Base-by-base conservation (phyloP, 192 early-diverging fungal genomes). In the Rhizoclosmatium globosum region DNA sequence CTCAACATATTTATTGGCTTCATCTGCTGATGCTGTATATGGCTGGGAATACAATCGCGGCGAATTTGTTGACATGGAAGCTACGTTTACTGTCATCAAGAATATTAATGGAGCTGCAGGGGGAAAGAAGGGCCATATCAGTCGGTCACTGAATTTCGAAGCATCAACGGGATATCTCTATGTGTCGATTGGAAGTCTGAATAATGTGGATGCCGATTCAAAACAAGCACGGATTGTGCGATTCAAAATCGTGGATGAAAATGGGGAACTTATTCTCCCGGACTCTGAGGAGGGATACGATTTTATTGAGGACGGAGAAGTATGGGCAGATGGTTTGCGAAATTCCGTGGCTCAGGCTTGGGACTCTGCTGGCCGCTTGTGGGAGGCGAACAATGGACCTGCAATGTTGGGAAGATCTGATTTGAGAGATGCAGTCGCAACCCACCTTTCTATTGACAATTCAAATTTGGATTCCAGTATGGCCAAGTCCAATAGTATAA, bases 281-380 rank as follows among this genome's bases (percentile, higher is more conserved):
- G 43, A 65, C 6, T 31, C 31, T 31, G 65, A 66, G 31, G 45
- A 38, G 7, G 74, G 74, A 6, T 67, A 71, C 31, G 74, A 76
- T 50, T 76, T 76, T 67, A 44, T 72, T 47, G 23, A 50, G 53
- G 70, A 72, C 38, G 70, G 70, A 53, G 61, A 77, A 53, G 9
- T 77, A n/a, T 81, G 76, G 76, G 85, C 82, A 0, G 85, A 86
- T 56, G 85, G 85, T 3, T 15, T 82, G 45, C 77, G 85, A n/a
- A 86, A 86, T 60, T 43, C 60, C 13, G 76, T 86, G 4, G 82
- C 82, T 4, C 64, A 80, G 56, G 76, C 71, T 19, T 77, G 79
- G 71, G 79, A 84, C 68, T 4, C 41, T 4, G 13, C 19, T 0
- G 78, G 77, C 46, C 41, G 64, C 6, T 47, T 86, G 3, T 86